Percentiles rank a stretch among this genome's conserved stretches.
These are phyloP conservation scores for Eutrema yunnanense DNA, from an alignment of 345 rosid genomes.

Conservation along the genomic window DNA sequence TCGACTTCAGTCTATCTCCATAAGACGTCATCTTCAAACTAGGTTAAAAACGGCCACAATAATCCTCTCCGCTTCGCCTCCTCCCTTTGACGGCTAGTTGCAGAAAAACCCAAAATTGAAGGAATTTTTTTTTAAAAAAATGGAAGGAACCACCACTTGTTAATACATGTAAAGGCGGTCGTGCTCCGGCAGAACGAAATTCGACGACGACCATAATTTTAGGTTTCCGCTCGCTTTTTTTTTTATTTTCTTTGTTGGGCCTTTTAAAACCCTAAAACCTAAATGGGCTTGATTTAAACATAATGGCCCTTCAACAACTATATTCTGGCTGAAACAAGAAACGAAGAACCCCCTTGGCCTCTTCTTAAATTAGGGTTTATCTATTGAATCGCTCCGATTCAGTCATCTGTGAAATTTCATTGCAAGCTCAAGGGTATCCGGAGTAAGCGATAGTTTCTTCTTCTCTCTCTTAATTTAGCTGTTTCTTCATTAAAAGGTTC, in stretches of 20 bases:
- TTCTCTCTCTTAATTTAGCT: not conserved
- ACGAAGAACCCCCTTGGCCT: not conserved
- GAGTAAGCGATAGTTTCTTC: slow-evolving; percentile 1
- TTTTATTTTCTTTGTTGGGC: not conserved
- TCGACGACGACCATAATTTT: slow-evolving; percentile 6
- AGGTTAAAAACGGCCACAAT: not conserved
- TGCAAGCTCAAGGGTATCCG: not conserved
- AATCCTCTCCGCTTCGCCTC: not conserved
- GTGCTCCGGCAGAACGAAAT: slow-evolving; percentile 13
- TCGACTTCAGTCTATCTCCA: slow-evolving; percentile 70
- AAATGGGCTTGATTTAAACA: not conserved
- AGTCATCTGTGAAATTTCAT: not conserved
- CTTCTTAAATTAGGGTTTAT: slow-evolving; percentile 24
- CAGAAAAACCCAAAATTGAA: not conserved
- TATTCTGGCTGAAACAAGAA: not conserved
- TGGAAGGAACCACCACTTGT: not conserved
- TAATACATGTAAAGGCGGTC: not conserved
- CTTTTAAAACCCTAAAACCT: not conserved
- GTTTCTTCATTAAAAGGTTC: not conserved
- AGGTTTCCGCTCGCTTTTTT: slow-evolving; percentile 8
- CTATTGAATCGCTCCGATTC: not conserved
- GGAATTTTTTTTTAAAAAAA: not conserved
- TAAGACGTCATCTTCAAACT: slow-evolving; percentile 43
- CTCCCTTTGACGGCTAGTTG: slow-evolving; percentile 5
- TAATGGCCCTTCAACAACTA: not conserved